Percentiles rank a stretch among this genome's conserved stretches.
Evolutionary conservation across 345 rosid genomes (phyloP).

Genomic region (Aethionema arabicum): DNA sequence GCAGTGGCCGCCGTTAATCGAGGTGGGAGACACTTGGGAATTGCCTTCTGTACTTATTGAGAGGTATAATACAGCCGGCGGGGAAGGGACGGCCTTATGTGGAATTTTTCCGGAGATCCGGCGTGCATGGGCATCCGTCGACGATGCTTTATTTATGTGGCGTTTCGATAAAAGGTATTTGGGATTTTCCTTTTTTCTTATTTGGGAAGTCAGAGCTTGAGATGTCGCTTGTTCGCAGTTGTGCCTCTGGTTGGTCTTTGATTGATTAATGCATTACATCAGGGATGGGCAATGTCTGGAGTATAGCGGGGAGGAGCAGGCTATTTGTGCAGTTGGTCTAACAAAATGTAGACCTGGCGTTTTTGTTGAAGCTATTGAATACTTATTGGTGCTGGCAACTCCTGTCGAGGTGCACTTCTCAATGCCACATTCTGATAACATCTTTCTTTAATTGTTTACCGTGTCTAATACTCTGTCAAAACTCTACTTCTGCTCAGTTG

Average conservation of each 20-base stretch:
- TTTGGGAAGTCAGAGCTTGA: conserved; percentile 12
- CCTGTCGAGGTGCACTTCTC: conserved; percentile 70
- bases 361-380: conserved; percentile 92
- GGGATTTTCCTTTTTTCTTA: conserved; percentile 10
- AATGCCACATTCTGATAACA: conserved; percentile 6
- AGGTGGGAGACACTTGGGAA: conserved; percentile 78
- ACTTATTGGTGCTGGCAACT: conserved; percentile 83
- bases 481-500: conserved; percentile 54
- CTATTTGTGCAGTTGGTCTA: conserved; percentile 92
- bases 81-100: conserved; percentile 95
- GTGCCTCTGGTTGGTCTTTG: conserved; percentile 16
- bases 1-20: conserved; percentile 96
- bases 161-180: conserved; percentile 87
- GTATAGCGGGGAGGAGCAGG: conserved; percentile 83
- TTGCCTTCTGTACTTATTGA: conserved; percentile 82
- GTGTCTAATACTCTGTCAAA: conserved; percentile 13
- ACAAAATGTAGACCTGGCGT: conserved; percentile 82
- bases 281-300: conserved; percentile 99
- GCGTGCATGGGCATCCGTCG: conserved; percentile 97
- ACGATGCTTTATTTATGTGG: conserved; percentile 89
- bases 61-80: conserved; percentile 89
- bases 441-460: conserved; percentile 7
- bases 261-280: conserved; percentile 26
- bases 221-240: conserved; percentile 1
- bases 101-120: conserved; percentile 94